phyloP scores from a whole-genome alignment of 148 eudicot genomes.

The Vaccinium darrowii region DNA sequence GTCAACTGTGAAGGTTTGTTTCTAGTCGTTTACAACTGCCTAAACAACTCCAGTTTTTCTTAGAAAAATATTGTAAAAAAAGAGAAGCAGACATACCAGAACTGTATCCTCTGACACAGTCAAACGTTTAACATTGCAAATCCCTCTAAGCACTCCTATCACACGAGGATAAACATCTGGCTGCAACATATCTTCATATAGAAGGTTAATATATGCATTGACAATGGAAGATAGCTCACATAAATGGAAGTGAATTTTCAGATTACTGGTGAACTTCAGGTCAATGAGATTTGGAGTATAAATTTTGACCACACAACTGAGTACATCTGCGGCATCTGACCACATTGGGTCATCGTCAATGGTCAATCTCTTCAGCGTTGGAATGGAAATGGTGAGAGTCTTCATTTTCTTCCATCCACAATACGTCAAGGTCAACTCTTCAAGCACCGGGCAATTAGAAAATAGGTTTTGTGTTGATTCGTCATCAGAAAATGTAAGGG shows the following conservation, averaged over 20 bases:
- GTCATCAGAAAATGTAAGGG: background rate
- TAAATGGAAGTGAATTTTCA: background rate
- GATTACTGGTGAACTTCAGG: background rate
- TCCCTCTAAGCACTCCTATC: background rate
- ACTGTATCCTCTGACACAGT: background rate
- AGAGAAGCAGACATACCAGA: background rate
- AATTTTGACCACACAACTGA: background rate
- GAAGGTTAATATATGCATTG: background rate
- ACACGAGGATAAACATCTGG: background rate
- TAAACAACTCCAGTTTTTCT: background rate
- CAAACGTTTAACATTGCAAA: background rate
- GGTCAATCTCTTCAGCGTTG: background rate
- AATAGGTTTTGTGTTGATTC: background rate
- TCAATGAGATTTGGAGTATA: background rate
- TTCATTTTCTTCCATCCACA: background rate
- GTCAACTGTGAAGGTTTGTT: background rate
- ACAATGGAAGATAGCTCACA: background rate
- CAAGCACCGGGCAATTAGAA: background rate
- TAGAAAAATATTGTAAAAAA: background rate
- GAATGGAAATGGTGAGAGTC: slow-evolving; percentile 1
- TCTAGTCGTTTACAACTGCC: background rate
- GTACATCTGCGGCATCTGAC: background rate
- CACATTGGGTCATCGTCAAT: background rate
- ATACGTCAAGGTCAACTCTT: background rate
- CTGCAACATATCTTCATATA: background rate